phyloP scores from a whole-genome alignment of 306 rosid genomes.

The Biancaea sappan region DNA sequence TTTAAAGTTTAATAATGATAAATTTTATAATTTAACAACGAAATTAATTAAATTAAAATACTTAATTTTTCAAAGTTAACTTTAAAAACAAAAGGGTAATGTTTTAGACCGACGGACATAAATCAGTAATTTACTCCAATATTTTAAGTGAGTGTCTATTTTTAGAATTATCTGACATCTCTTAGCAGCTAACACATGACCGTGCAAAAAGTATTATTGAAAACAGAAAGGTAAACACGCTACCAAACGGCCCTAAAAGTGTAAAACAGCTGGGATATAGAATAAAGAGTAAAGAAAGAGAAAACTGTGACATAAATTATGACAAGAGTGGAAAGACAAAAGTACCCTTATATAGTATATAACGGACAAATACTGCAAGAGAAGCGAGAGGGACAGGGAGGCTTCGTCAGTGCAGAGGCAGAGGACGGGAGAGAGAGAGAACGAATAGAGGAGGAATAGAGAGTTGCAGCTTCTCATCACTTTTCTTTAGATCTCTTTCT shows the following conservation, averaged over 20 bases:
- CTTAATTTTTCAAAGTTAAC: too few relatives aligned
- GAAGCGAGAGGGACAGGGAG: constrained; percentile 37
- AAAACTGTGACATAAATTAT: not conserved
- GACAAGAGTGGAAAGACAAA: constrained; percentile 9
- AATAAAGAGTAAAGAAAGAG: not conserved
- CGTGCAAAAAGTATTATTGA: not conserved
- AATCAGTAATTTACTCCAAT: too few relatives aligned
- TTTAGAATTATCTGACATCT: not conserved
- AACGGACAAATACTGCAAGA: constrained; percentile 45
- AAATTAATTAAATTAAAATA: too few relatives aligned
- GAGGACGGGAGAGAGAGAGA: constrained; percentile 29
- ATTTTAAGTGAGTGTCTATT: not conserved
- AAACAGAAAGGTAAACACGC: too few relatives aligned
- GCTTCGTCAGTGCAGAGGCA: constrained; percentile 41
- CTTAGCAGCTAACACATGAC: not conserved
- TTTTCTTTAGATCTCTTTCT: constrained; percentile 20
- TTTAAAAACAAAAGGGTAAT: too few relatives aligned
- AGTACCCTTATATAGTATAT: constrained; percentile 17
- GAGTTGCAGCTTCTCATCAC: constrained; percentile 39
- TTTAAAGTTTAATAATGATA: too few relatives aligned
- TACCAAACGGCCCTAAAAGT: too few relatives aligned
- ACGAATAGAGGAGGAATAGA: constrained; percentile 40
- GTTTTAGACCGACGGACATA: too few relatives aligned
- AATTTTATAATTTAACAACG: too few relatives aligned
- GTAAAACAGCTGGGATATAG: not conserved